A percentile compares a stretch with the other conserved stretches of the same genome.
Conservation (phyloP, 2,329 filamentous ascomycete species). For the Ceratocystis lukuohia region DNA sequence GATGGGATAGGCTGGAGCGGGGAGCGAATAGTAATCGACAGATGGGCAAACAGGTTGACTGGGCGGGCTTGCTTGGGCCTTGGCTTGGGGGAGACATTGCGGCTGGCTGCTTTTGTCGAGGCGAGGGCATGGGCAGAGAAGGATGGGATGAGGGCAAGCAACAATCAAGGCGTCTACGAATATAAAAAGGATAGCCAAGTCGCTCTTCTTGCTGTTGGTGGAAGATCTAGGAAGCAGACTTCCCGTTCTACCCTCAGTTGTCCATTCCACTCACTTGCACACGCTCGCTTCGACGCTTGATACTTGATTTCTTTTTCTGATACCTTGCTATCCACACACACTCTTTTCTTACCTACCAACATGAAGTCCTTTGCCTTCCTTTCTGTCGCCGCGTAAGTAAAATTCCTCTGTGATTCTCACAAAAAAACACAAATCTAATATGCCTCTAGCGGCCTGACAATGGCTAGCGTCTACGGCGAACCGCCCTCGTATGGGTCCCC, state of each 20-base stretch:
- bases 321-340: conserved; percentile 3
- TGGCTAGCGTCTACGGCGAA: conserved; percentile 13
- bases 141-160: not conserved
- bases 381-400: conserved; percentile 11
- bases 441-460: conserved; percentile 10
- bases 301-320: not conserved
- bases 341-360: conserved; percentile 6
- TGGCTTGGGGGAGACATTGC: not conserved
- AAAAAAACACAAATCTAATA: not conserved
- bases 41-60: too few species aligned
- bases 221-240: not conserved
- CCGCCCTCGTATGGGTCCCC: conserved; percentile 1
- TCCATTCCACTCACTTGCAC: not conserved
- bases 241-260: not conserved
- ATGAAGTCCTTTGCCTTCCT: conserved; percentile 17
- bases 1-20: too few species aligned
- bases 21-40: too few species aligned
- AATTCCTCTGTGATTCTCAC: not conserved
- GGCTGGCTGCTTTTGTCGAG: not conserved
- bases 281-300: conserved; percentile 6
- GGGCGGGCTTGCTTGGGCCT: too few species aligned
- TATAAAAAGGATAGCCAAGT: not conserved
- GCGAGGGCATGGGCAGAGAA: not conserved
- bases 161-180: not conserved
- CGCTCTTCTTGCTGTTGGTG: not conserved